Percentiles rank a stretch among this genome's conserved stretches.
Conservation (phyloP, 2,329 filamentous ascomycete species). For the Ophiostoma himal-ulmi region DNA sequence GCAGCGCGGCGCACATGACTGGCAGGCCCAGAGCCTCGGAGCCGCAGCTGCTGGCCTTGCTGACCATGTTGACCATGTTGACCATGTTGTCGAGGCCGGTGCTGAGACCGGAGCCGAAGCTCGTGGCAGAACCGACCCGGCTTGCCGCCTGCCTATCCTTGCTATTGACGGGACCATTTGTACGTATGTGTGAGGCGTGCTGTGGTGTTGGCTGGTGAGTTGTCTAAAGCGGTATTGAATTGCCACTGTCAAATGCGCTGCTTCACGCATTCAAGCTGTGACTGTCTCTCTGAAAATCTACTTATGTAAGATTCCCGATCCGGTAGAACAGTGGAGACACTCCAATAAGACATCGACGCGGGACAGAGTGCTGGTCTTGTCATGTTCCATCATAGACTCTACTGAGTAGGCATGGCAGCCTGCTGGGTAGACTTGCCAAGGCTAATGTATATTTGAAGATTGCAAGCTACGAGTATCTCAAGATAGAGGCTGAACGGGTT, state of each 20-base stretch:
- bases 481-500: not conserved
- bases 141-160: conserved; percentile 2
- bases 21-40: not conserved
- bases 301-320: not conserved
- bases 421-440: no score
- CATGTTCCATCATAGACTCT: no score
- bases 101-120: not conserved
- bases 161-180: not conserved
- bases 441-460: no score
- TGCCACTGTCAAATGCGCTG: not conserved
- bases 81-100: not conserved
- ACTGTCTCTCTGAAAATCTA: not conserved
- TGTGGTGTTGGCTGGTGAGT: no score
- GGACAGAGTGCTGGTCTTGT: not conserved
- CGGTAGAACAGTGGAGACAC: not conserved
- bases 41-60: not conserved
- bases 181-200: not conserved
- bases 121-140: not conserved
- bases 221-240: not conserved
- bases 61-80: not conserved
- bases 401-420: no score
- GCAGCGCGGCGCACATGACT: not conserved
- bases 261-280: not conserved
- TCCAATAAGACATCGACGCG: not conserved
- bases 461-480: no score